phyloP scores from a whole-genome alignment of 106 monocot genomes.

The Dioscorea alata region DNA sequence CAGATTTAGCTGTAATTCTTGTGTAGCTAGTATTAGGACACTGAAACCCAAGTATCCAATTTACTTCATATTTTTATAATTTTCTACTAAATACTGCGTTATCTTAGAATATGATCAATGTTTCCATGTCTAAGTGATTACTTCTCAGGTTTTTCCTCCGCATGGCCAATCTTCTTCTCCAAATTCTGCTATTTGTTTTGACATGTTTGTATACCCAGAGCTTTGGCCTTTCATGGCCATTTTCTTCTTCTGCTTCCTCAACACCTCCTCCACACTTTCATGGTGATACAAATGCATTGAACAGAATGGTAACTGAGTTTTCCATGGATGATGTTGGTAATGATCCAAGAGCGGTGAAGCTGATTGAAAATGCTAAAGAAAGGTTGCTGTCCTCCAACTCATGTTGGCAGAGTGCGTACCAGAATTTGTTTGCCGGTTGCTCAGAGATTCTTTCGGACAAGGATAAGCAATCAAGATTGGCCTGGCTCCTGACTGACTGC shows the following conservation, averaged over 20 bases:
- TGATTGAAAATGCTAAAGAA: slow-evolving; percentile 53
- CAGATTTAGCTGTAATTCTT: no score
- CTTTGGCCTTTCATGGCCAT: slow-evolving; percentile 24
- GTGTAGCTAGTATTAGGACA: no score
- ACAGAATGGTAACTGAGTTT: slow-evolving; percentile 21
- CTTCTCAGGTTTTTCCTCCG: background rate
- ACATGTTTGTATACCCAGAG: background rate
- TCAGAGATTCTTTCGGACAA: slow-evolving; percentile 51
- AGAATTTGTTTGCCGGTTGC: slow-evolving; percentile 59
- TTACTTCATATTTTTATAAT: no score
- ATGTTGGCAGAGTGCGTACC: slow-evolving; percentile 81
- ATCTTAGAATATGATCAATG: no score
- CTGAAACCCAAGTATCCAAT: no score
- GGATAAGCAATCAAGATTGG: slow-evolving; percentile 66
- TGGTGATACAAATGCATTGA: background rate
- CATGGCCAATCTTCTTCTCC: background rate
- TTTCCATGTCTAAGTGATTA: no score
- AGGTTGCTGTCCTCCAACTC: slow-evolving; percentile 33
- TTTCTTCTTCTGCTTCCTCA: slow-evolving; percentile 11
- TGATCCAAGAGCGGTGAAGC: slow-evolving; percentile 21
- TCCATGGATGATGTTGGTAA: slow-evolving; percentile 20
- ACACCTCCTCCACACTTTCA: background rate
- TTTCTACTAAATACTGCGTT: no score
- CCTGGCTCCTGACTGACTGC: slow-evolving; percentile 76
- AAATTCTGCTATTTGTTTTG: background rate